Conservation (phyloP, 768 basidiomycete genomes). For the Tricholoma flavovirens region DNA sequence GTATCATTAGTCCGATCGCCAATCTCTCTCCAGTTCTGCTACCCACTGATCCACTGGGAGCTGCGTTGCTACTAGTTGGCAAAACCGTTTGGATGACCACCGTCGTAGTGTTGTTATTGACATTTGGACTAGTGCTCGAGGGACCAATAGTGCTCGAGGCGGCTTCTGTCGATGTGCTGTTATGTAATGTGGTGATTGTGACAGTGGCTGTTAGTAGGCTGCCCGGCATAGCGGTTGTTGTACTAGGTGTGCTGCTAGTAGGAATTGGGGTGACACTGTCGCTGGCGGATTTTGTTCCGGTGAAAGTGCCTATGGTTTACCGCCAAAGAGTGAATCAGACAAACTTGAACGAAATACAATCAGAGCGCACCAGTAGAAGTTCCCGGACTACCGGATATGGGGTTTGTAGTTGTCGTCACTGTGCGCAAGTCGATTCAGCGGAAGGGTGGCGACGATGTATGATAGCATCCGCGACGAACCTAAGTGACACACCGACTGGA, state of each 20-base stretch:
- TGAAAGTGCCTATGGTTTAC: neutral
- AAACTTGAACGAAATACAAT: neutral
- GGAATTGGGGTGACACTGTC: neutral
- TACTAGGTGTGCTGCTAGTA: neutral
- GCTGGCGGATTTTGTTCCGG: neutral
- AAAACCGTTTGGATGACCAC: neutral
- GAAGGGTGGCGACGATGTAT: neutral
- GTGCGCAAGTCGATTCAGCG: neutral
- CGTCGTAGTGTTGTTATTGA: neutral
- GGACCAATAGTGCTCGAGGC: too few species aligned
- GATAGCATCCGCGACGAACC: neutral
- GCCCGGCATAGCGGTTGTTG: neutral
- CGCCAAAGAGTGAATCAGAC: neutral
- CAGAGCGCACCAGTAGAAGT: neutral
- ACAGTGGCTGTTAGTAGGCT: neutral
- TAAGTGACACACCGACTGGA: neutral
- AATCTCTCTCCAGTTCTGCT: too few species aligned
- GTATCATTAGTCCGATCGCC: too few species aligned
- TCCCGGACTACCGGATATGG: neutral
- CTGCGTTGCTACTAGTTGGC: neutral
- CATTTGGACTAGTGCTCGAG: neutral
- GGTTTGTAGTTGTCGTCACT: neutral
- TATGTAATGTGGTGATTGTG: neutral
- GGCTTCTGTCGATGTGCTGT: neutral
- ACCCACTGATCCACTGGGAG: neutral